Evolutionary conservation across 768 basidiomycete species (phyloP).

Genomic region (Piloderma croceum): DNA sequence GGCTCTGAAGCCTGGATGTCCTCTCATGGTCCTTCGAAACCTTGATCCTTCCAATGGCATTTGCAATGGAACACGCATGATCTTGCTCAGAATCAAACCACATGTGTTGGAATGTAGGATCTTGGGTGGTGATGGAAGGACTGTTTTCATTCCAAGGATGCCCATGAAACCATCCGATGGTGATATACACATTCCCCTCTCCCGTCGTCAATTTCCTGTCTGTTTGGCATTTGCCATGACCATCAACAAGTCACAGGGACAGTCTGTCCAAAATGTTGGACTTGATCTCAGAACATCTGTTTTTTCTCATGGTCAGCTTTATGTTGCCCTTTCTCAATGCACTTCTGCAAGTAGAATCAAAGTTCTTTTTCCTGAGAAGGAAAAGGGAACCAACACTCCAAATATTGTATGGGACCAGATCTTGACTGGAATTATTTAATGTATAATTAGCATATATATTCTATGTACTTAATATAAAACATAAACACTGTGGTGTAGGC

Average conservation of each 20-base stretch:
- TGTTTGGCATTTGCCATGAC: conserved; percentile 33
- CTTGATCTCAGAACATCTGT: conserved; percentile 27
- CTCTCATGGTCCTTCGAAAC: conserved; percentile 31
- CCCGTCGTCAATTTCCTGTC: conserved; percentile 28
- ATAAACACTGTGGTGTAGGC: too few species aligned
- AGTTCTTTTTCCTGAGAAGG: conserved; percentile 20
- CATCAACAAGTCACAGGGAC: conserved; percentile 39
- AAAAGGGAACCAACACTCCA: too few species aligned
- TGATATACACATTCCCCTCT: conserved; percentile 17
- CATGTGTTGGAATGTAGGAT: conserved; percentile 29
- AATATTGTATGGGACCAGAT: too few species aligned
- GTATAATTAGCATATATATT: too few species aligned
- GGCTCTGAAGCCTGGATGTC: too few species aligned
- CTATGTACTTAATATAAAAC: too few species aligned
- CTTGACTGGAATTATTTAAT: too few species aligned
- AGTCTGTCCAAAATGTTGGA: conserved; percentile 30
- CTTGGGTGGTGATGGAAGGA: conserved; percentile 28
- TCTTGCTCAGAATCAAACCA: conserved; percentile 8
- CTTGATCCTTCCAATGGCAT: conserved; percentile 27
- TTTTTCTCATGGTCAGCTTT: conserved; percentile 36
- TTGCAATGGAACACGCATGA: conserved; percentile 33
- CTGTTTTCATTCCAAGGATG: conserved; percentile 31
- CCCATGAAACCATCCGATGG: conserved; percentile 8
- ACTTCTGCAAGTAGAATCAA: conserved; percentile 21
- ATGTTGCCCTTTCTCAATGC: conserved; percentile 31